A percentile compares a stretch with the other conserved stretches of the same genome.
Evolutionary conservation across 2,329 filamentous ascomycete genomes (phyloP).

Genomic region (Alternaria sp.): DNA sequence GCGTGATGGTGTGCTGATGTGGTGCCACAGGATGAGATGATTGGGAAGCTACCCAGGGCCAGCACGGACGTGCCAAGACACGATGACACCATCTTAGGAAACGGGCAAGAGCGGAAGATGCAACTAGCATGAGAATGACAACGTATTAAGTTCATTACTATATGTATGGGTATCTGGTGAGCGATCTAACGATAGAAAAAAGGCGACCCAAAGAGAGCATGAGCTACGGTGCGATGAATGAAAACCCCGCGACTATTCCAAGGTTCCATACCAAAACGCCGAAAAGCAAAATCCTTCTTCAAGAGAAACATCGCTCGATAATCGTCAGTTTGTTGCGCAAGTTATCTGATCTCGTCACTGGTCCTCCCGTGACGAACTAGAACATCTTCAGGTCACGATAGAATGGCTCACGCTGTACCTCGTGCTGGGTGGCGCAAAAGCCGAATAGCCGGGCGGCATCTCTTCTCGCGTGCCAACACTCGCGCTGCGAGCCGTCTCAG

Average conservation of each 20-base stretch:
- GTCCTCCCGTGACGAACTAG: background rate
- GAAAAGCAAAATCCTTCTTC: background rate
- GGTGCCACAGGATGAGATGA: background rate
- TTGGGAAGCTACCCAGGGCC: background rate
- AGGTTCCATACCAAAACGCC: background rate
- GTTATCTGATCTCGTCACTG: background rate
- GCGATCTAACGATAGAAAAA: background rate
- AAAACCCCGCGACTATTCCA: background rate
- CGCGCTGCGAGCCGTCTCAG: slow-evolving; percentile 8
- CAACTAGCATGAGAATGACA: background rate
- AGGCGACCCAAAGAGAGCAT: background rate
- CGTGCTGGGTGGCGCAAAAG: slow-evolving; percentile 20
- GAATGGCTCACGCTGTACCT: slow-evolving; percentile 11
- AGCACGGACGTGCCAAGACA: slow-evolving; percentile 10
- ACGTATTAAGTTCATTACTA: background rate
- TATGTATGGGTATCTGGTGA: background rate
- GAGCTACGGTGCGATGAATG: background rate
- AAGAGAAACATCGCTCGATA: background rate
- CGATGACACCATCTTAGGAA: background rate
- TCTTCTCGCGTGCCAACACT: slow-evolving; percentile 25
- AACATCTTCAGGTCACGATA: background rate
- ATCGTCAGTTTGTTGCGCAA: background rate
- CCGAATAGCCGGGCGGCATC: slow-evolving; percentile 39
- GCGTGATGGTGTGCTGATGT: background rate
- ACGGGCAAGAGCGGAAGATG: background rate